A percentile compares a stretch with the other conserved stretches of the same genome.
phyloP scores from a whole-genome alignment of 2,329 filamentous ascomycete genomes.

The Scedosporium dehoogii region DNA sequence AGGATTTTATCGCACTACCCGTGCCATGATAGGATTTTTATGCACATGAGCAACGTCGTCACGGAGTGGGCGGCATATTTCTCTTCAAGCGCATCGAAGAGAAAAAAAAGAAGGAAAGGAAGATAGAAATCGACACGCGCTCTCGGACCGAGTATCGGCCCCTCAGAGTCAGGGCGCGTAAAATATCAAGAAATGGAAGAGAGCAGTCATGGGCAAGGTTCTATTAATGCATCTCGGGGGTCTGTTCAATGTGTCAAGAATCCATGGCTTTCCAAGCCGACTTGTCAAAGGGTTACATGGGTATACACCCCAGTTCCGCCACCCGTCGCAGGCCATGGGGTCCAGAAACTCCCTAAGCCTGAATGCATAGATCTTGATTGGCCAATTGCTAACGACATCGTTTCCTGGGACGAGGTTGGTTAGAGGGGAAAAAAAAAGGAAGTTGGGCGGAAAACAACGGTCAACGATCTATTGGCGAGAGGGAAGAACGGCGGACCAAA shows the following conservation, averaged over 20 bases:
- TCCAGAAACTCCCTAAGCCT: neutral
- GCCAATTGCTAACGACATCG: neutral
- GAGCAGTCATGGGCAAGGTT: neutral
- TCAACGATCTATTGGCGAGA: neutral
- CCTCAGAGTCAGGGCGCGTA: too few relatives aligned
- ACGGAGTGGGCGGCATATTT: neutral
- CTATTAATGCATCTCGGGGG: neutral
- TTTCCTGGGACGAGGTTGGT: neutral
- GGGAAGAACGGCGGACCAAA: neutral
- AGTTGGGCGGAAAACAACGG: neutral
- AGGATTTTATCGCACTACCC: neutral
- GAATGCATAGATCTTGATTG: neutral
- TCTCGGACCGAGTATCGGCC: neutral
- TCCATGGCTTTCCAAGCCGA: neutral
- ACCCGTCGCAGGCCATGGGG: neutral
- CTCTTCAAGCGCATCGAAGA: neutral
- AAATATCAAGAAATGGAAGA: too few relatives aligned
- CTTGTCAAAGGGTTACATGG: neutral
- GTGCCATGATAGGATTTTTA: neutral
- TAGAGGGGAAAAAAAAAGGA: neutral
- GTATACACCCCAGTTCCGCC: neutral
- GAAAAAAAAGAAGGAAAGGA: neutral
- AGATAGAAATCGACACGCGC: too few relatives aligned
- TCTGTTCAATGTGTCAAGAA: neutral
- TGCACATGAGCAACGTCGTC: neutral